Evolutionary conservation across 1,139 yeast genomes (phyloP), one percentile per base, ranked within the genome.

Genomic region (Candida tropicalis): DNA sequence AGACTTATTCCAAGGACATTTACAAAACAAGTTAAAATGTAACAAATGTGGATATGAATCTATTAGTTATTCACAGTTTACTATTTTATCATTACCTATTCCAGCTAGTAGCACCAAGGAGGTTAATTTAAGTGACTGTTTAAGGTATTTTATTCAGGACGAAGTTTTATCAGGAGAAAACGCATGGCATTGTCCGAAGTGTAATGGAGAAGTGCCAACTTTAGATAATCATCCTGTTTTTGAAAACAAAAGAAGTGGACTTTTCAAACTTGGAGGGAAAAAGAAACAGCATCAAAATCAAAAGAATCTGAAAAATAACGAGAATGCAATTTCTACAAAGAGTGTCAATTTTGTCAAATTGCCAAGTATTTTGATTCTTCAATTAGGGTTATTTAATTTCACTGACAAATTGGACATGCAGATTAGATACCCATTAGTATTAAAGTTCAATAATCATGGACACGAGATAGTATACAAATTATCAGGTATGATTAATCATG

Each of bases 181-280:
- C 60, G 85, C 87, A 7, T 86, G 95, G 95, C 73, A 79, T 48
- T 86, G 95, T 64, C 88, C 93, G 2, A 74, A 75, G 43, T 86
- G 95, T 65, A 70, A 75, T 35, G 66, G 70, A 36, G 59, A 46
- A 33, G 47, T 50, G 13, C 55, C 51, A n/a, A 58, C 58, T 2
- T 56, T 69, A 28, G 75, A 70, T 41, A 56, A 56, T 40, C 74
- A 70, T 51, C 75, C 75, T 16, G 73, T 73, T 15, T 65, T 73
- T 54, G 57, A 64, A 15, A 55, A 53, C 20, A 59, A 59, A 41
- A 65, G 58, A 49, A 54, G 64, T 4, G 73, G 76, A 1, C 59
- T 71, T 8, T 70, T 71, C 50, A 62, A 59, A 40, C 27, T 37
- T 20, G 40, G 57, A 69, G 37, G 63, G 68, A 13, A 60, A 65